Evolutionary conservation across 2,329 filamentous ascomycete species (phyloP).

Genomic region (Sphaceloma murrayae): DNA sequence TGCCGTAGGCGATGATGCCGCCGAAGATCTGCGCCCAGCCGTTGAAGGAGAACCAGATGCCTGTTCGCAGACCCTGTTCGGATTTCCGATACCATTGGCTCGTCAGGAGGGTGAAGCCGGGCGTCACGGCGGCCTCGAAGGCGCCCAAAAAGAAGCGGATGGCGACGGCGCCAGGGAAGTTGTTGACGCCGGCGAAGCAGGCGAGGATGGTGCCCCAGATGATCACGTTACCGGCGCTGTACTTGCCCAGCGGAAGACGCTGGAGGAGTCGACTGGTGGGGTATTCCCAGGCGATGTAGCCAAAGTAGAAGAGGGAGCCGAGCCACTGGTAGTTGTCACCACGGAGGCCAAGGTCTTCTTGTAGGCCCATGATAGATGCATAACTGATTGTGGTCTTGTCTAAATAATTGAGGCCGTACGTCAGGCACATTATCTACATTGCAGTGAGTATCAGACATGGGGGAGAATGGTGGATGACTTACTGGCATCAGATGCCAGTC

Average conservation of each 20-base stretch:
- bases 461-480: conserved; percentile 46
- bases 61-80: conserved; percentile 54
- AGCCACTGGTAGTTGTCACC: conserved; percentile 46
- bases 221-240: conserved; percentile 54
- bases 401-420: conserved; percentile 48
- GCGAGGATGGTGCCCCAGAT: conserved; percentile 53
- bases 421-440: conserved; percentile 49
- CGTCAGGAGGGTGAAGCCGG: conserved; percentile 59
- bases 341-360: conserved; percentile 37
- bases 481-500: conserved; percentile 53
- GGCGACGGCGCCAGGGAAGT: conserved; percentile 52
- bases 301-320: conserved; percentile 44
- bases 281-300: conserved; percentile 53
- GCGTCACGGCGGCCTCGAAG: conserved; percentile 59
- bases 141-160: conserved; percentile 60
- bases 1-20: conserved; percentile 54
- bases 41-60: conserved; percentile 62
- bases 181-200: conserved; percentile 53
- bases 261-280: conserved; percentile 57
- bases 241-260: conserved; percentile 55
- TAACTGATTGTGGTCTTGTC: conserved; percentile 37
- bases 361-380: conserved; percentile 43
- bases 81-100: conserved; percentile 63
- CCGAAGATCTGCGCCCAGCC: conserved; percentile 56
- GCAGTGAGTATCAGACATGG: conserved; percentile 51